phyloP scores from a whole-genome alignment of 2,329 filamentous ascomycete genomes.

The Thermoascus crustaceus region DNA sequence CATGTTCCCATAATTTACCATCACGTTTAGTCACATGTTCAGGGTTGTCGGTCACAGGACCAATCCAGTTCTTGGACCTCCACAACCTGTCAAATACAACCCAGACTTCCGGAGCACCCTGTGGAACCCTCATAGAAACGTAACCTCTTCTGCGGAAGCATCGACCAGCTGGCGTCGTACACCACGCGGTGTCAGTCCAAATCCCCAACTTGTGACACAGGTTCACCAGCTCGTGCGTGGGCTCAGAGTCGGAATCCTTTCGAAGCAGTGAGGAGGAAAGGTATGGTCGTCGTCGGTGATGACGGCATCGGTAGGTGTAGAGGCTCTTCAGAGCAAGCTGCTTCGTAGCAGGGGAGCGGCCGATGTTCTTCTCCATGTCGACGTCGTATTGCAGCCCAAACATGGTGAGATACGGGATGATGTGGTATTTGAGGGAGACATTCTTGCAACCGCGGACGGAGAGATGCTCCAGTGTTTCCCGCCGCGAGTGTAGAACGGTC shows the following conservation, averaged over 20 bases:
- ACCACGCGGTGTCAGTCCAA: constrained; percentile 56
- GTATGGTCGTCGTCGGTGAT: constrained; percentile 53
- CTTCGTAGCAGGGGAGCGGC: constrained; percentile 23
- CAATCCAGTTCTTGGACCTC: constrained; percentile 52
- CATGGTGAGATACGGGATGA: constrained; percentile 50
- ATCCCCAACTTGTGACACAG: constrained; percentile 52
- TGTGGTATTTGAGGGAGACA: constrained; percentile 57
- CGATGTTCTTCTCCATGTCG: constrained; percentile 35
- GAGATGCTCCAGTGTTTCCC: constrained; percentile 49
- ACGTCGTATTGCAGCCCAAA: constrained; percentile 37
- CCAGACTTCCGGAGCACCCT: constrained; percentile 51
- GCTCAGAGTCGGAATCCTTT: constrained; percentile 52
- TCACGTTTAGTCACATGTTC: constrained; percentile 32
- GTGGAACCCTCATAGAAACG: constrained; percentile 47
- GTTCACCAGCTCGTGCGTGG: constrained; percentile 52
- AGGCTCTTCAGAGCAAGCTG: constrained; percentile 50
- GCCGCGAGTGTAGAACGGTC: constrained; percentile 46
- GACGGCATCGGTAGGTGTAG: constrained; percentile 55
- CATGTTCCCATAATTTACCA: constrained; percentile 49
- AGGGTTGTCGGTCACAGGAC: constrained; percentile 28
- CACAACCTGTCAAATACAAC: constrained; percentile 55
- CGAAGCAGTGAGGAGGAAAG: constrained; percentile 47
- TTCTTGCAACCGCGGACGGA: constrained; percentile 57
- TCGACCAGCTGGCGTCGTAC: constrained; percentile 49
- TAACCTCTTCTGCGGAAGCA: constrained; percentile 51